These are phyloP conservation scores for Dendrothele bispora DNA, from an alignment of 768 basidiomycete species.

Conservation along the genomic window DNA sequence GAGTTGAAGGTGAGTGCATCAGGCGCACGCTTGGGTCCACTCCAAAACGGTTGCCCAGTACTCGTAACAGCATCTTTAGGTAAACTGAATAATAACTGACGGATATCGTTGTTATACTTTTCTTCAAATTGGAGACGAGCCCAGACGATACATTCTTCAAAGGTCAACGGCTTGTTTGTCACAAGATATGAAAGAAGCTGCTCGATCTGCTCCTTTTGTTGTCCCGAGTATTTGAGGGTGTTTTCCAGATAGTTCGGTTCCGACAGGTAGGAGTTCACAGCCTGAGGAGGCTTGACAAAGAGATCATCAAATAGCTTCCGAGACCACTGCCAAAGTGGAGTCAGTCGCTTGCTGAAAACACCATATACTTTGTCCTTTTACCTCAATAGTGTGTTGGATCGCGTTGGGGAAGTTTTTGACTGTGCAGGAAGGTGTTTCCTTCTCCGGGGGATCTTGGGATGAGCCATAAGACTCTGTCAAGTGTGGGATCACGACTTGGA, in stretches of 20 bases:
- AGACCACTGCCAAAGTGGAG: conserved; percentile 66
- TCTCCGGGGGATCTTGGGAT: conserved; percentile 98
- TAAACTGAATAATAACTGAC: conserved; percentile 88
- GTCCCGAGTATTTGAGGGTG: conserved; percentile 87
- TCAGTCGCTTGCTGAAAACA: neutral
- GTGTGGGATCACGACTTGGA: conserved; percentile 92
- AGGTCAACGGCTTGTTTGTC: conserved; percentile 88
- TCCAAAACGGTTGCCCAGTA: conserved; percentile 98
- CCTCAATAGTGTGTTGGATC: conserved; percentile 97
- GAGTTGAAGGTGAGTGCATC: conserved; percentile 87
- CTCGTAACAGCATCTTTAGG: conserved; percentile 93
- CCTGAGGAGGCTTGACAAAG: conserved; percentile 92
- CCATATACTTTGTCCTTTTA: conserved; percentile 27
- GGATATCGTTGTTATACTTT: conserved; percentile 90
- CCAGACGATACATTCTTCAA: conserved; percentile 98
- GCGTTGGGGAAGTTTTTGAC: conserved; percentile 99
- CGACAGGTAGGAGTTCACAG: conserved; percentile 94
- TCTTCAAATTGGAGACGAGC: conserved; percentile 94
- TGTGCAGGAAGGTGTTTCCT: conserved; percentile 94
- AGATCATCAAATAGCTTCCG: conserved; percentile 89
- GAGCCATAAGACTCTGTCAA: conserved; percentile 96
- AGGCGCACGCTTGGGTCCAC: conserved; percentile 96
- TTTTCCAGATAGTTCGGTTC: conserved; percentile 95
- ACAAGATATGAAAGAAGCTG: conserved; percentile 90
- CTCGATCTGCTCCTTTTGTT: conserved; percentile 85